These are phyloP conservation scores for Candida manassasensis DNA, from an alignment of 805 yeast genomes.

Conservation along the genomic window DNA sequence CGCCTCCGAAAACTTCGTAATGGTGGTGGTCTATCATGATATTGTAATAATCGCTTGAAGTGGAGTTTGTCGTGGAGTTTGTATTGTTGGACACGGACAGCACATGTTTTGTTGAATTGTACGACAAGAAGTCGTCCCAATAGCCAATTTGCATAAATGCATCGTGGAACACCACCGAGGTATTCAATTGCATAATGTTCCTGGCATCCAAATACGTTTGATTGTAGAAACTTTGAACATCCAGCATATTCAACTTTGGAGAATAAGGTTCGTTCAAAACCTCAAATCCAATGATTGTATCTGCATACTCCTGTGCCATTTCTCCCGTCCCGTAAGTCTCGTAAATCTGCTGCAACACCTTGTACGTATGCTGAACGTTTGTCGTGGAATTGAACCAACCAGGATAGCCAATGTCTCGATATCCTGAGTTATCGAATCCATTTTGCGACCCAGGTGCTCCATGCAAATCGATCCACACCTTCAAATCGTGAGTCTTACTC, in stretches of 20 bases:
- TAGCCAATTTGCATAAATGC: slow-evolving; percentile 54
- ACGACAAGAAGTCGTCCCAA: slow-evolving; percentile 46
- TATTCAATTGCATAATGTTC: slow-evolving; percentile 24
- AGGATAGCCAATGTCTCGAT: slow-evolving; percentile 41
- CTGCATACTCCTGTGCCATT: slow-evolving; percentile 15
- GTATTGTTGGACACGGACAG: neutral
- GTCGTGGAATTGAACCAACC: slow-evolving; percentile 31
- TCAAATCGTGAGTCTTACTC: slow-evolving; percentile 56
- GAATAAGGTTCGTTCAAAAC: slow-evolving; percentile 38
- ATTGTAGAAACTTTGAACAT: slow-evolving; percentile 24
- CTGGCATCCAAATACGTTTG: slow-evolving; percentile 30
- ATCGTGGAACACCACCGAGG: slow-evolving; percentile 56
- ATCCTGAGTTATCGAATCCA: slow-evolving; percentile 81
- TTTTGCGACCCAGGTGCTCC: slow-evolving; percentile 84
- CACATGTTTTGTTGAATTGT: slow-evolving; percentile 5
- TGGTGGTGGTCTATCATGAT: slow-evolving; percentile 39
- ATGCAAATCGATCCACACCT: slow-evolving; percentile 74
- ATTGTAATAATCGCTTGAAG: slow-evolving; percentile 25
- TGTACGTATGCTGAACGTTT: slow-evolving; percentile 23
- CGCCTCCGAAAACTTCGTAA: slow-evolving; percentile 31
- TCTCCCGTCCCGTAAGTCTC: slow-evolving; percentile 31
- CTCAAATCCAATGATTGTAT: slow-evolving; percentile 37
- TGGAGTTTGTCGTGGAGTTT: slow-evolving; percentile 6
- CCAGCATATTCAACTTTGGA: slow-evolving; percentile 17
- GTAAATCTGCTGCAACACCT: slow-evolving; percentile 31